Conservation (phyloP, 306 rosid genomes). For the Delonix regia region DNA sequence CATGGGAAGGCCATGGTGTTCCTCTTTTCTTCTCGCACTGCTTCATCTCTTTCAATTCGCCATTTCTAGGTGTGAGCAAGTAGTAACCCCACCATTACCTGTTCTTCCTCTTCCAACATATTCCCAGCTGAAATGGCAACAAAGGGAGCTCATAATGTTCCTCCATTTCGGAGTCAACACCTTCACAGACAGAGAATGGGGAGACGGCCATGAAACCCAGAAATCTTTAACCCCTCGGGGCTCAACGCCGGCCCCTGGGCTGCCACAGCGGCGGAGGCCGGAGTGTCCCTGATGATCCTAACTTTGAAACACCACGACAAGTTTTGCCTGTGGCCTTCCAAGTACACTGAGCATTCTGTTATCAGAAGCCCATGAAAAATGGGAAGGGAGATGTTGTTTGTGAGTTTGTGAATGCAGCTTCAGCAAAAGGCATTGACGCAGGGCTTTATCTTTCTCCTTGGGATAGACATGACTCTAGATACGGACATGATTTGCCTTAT, state of each 20-base stretch:
- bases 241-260: slow-evolving; percentile 76
- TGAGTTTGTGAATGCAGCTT: slow-evolving; percentile 64
- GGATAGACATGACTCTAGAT: slow-evolving; percentile 84
- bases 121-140: slow-evolving; percentile 95
- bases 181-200: slow-evolving; percentile 79
- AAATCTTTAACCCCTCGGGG: slow-evolving; percentile 63
- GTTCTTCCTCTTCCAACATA: slow-evolving; percentile 84
- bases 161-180: slow-evolving; percentile 95
- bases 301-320: slow-evolving; percentile 98
- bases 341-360: slow-evolving; percentile 82
- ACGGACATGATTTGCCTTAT: slow-evolving; percentile 66
- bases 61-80: slow-evolving; percentile 37
- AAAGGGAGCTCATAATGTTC: slow-evolving; percentile 91
- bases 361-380: slow-evolving; percentile 55
- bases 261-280: slow-evolving; percentile 62
- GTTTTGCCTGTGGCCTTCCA: slow-evolving; percentile 93
- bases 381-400: slow-evolving; percentile 80
- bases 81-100: slow-evolving; percentile 78
- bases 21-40: slow-evolving; percentile 37
- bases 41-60: slow-evolving; percentile 32
- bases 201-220: slow-evolving; percentile 76
- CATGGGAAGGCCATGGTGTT: slow-evolving; percentile 45
- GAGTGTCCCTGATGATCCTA: slow-evolving; percentile 70
- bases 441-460: slow-evolving; percentile 93
- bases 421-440: slow-evolving; percentile 53